phyloP scores from a whole-genome alignment of 2,329 filamentous ascomycete species.

The Lecanicillium sp. region DNA sequence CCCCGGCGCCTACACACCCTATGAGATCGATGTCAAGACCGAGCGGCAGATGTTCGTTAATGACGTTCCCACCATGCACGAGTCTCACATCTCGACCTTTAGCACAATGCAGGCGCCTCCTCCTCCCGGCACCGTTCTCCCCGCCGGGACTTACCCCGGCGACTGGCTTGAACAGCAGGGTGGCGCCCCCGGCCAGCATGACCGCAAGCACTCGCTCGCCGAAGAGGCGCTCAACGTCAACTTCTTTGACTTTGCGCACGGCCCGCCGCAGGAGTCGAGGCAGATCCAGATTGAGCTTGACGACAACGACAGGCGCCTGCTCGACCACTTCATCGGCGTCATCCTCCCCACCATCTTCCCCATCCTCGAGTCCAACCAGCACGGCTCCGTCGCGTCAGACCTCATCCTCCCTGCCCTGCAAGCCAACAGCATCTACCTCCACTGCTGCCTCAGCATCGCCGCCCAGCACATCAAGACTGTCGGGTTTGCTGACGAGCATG shows the following conservation, averaged over 20 bases:
- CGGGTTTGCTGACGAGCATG: slow-evolving; percentile 47
- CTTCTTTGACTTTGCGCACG: slow-evolving; percentile 77
- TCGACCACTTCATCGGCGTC: slow-evolving; percentile 86
- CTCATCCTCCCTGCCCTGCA: slow-evolving; percentile 83
- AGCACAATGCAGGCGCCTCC: slow-evolving; percentile 83
- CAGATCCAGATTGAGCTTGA: slow-evolving; percentile 76
- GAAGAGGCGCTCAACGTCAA: slow-evolving; percentile 66
- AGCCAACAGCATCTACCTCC: slow-evolving; percentile 86
- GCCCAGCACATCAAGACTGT: slow-evolving; percentile 87
- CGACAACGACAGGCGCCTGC: slow-evolving; percentile 76
- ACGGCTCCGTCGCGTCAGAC: slow-evolving; percentile 72
- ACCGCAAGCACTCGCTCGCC: slow-evolving; percentile 56
- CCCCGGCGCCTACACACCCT: slow-evolving; percentile 63
- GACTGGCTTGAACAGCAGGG: slow-evolving; percentile 51
- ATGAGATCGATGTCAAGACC: slow-evolving; percentile 93
- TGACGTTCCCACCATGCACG: slow-evolving; percentile 75
- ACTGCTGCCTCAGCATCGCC: slow-evolving; percentile 90
- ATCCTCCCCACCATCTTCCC: slow-evolving; percentile 89
- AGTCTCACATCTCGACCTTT: slow-evolving; percentile 87
- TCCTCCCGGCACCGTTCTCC: slow-evolving; percentile 60
- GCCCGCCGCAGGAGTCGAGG: slow-evolving; percentile 53
- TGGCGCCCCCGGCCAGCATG: slow-evolving; percentile 25
- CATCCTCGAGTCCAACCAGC: slow-evolving; percentile 83
- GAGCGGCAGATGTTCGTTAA: slow-evolving; percentile 92
- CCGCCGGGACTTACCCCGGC: slow-evolving; percentile 53